These are phyloP conservation scores for Vigna unguiculata DNA, from an alignment of 306 rosid species.

Conservation along the genomic window DNA sequence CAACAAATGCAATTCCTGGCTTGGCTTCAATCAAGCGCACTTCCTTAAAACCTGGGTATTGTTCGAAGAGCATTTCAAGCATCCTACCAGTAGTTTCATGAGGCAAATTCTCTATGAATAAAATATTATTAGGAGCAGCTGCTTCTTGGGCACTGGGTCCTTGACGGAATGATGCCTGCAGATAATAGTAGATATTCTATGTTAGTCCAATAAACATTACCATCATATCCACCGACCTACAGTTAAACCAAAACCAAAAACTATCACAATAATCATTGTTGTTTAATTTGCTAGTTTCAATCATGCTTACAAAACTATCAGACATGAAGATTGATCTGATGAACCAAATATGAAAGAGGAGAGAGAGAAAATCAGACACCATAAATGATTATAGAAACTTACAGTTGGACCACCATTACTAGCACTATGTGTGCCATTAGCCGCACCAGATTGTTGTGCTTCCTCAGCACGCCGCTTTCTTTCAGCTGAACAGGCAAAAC, in stretches of 20 bases:
- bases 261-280: neutral
- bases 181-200: slow-evolving; percentile 14
- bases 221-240: neutral
- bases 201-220: slow-evolving; percentile 18
- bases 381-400: slow-evolving; percentile 46
- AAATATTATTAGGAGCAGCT: slow-evolving; percentile 80
- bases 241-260: slow-evolving; percentile 7
- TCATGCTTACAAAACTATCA: neutral
- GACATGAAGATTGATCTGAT: neutral
- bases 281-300: slow-evolving; percentile 6
- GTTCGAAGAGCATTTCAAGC: slow-evolving; percentile 94
- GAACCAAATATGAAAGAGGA: neutral
- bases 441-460: slow-evolving; percentile 57
- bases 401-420: slow-evolving; percentile 79
- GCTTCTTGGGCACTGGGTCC: slow-evolving; percentile 76
- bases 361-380: neutral
- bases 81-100: slow-evolving; percentile 83
- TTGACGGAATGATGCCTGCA: slow-evolving; percentile 77
- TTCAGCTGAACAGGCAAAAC: slow-evolving; percentile 70
- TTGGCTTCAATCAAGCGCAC: slow-evolving; percentile 96
- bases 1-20: slow-evolving; percentile 98
- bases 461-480: slow-evolving; percentile 79
- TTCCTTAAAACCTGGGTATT: slow-evolving; percentile 96
- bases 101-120: slow-evolving; percentile 96
- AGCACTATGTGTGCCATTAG: slow-evolving; percentile 74